Evolutionary conservation across 2,329 filamentous ascomycete species (phyloP).

Genomic region (Apiospora sp.): DNA sequence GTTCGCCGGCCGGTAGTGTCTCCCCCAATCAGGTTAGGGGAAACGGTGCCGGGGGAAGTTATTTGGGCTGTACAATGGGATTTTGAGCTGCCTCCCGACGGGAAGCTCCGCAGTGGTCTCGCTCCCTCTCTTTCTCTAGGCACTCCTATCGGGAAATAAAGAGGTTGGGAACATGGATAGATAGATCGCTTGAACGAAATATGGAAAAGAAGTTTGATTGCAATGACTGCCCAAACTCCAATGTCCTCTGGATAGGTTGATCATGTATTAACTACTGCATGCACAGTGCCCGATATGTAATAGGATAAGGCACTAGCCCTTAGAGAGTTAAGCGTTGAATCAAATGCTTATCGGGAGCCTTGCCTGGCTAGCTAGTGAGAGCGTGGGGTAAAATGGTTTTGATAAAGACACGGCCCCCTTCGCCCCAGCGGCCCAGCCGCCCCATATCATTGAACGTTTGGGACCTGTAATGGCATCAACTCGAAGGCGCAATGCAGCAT

Average conservation of each 20-base stretch:
- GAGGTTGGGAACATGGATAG: not conserved
- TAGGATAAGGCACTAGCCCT: not conserved
- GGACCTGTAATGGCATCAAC: not conserved
- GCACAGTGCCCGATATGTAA: not conserved
- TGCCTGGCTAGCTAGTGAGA: not conserved
- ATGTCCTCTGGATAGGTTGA: no score
- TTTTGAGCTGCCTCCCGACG: not conserved
- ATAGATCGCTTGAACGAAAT: not conserved
- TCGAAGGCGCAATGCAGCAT: not conserved
- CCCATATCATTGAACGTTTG: not conserved
- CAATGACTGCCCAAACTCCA: no score
- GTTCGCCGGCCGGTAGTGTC: not conserved
- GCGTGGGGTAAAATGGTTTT: slow-evolving; percentile 1
- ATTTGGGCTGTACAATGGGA: not conserved
- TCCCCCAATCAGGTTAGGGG: slow-evolving; percentile 11
- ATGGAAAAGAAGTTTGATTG: not conserved
- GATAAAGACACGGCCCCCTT: slow-evolving; percentile 6
- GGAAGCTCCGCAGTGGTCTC: not conserved
- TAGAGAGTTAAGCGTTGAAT: not conserved
- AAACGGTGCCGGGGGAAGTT: not conserved
- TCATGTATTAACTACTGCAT: not conserved
- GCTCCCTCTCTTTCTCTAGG: not conserved
- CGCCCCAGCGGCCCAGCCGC: not conserved
- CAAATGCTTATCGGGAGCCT: slow-evolving; percentile 3
- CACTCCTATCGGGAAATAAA: not conserved